Evolutionary conservation across 371 early-diverging fungal species (phyloP).

Genomic region (Coemansia sp.): DNA sequence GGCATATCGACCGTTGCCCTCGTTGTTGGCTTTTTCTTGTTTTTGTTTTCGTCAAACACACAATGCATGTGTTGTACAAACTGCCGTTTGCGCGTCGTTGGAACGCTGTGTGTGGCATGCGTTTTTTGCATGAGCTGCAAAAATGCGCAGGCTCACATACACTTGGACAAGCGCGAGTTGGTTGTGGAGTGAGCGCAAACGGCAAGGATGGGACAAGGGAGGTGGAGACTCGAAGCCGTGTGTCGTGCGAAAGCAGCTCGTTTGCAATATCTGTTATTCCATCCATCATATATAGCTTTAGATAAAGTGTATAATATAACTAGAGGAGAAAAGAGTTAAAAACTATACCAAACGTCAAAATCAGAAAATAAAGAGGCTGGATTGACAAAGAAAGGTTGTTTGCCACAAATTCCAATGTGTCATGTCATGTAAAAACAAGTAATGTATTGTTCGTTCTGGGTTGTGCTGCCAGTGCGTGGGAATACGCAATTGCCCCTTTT

Average conservation of each 20-base stretch:
- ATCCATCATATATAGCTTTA: slow-evolving; percentile 6
- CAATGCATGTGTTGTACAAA: slow-evolving; percentile 28
- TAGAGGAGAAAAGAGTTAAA: too few species aligned
- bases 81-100: slow-evolving; percentile 28
- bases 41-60: slow-evolving; percentile 24
- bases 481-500: too few species aligned
- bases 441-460: too few species aligned
- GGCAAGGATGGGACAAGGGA: too few species aligned
- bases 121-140: slow-evolving; percentile 42
- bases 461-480: too few species aligned
- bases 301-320: neutral
- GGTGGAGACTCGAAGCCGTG: too few species aligned
- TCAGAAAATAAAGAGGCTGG: neutral
- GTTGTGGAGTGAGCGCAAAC: neutral
- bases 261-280: slow-evolving; percentile 9
- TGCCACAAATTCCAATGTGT: too few species aligned
- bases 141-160: slow-evolving; percentile 11
- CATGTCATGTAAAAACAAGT: too few species aligned
- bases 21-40: slow-evolving; percentile 16
- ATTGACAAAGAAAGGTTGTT: neutral
- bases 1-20: neutral
- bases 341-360: too few species aligned
- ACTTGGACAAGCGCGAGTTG: neutral
- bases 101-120: slow-evolving; percentile 21
- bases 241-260: slow-evolving; percentile 5